Percentiles rank a stretch among this genome's conserved stretches.
Evolutionary conservation across 2,329 filamentous ascomycete genomes (phyloP).

Genomic region (Ascochyta viciae-villosae): DNA sequence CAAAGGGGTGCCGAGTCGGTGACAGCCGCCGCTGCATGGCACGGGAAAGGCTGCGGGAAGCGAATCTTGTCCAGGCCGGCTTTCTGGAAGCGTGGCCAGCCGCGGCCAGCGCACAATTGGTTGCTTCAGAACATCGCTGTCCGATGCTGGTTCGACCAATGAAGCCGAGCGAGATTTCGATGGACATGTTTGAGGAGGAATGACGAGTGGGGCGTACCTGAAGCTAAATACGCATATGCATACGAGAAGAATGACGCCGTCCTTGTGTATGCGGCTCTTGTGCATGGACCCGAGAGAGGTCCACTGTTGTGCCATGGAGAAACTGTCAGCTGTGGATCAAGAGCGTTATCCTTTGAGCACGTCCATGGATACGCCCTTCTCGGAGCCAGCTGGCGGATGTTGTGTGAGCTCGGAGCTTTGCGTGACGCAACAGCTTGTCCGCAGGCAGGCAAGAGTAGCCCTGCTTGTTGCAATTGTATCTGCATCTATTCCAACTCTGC

Average conservation of each 20-base stretch:
- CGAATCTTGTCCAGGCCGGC: background rate
- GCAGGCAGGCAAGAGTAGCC: background rate
- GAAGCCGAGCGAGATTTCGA: slow-evolving; percentile 17
- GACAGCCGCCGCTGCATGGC: slow-evolving; percentile 13
- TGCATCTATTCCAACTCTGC: no score
- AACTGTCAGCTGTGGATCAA: slow-evolving; percentile 11
- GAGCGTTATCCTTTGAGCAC: slow-evolving; percentile 1
- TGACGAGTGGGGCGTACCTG: slow-evolving; percentile 15
- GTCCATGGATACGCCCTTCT: background rate
- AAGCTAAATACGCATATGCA: background rate
- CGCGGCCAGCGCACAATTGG: slow-evolving; percentile 12
- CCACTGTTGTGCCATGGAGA: slow-evolving; percentile 17
- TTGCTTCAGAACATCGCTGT: slow-evolving; percentile 3
- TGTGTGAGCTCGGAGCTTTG: background rate
- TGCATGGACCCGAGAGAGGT: slow-evolving; percentile 1
- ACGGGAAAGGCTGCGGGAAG: slow-evolving; percentile 14
- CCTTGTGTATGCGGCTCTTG: background rate
- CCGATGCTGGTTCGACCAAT: slow-evolving; percentile 6
- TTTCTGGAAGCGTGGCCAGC: slow-evolving; percentile 12
- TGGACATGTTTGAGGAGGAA: slow-evolving; percentile 15
- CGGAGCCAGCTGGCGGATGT: background rate
- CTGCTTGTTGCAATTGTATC: background rate
- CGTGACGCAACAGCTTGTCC: no score
- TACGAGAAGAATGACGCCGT: slow-evolving; percentile 9
- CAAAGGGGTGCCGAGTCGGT: slow-evolving; percentile 4